Base-by-base conservation (phyloP, 108 stramenopile genomes). In the Heterococcus sp. region DNA sequence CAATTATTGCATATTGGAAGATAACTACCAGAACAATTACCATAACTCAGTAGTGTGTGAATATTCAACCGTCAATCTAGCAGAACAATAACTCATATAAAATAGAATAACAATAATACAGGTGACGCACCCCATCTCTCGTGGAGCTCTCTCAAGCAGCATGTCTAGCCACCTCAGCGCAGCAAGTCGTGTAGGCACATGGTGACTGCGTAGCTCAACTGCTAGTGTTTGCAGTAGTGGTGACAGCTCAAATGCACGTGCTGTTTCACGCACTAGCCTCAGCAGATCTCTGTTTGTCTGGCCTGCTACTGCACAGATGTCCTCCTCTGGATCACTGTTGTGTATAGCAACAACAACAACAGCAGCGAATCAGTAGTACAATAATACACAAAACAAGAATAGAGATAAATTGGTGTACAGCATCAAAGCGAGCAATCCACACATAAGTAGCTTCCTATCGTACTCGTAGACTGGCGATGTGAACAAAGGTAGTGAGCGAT, bases 181-280 rank as follows among this genome's bases (percentile, higher is more conserved):
- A 2, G 79, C 79, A 92, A 97, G 92, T 74, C 96, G 94, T 31
- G 96, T 96, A 1, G 94, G 93, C 35, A 97, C 95, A 84, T 95
- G 91, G 75, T 93, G 92, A 37, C 89, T 89, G 40, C 91, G 76
- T 32, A 97, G 76, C 86, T 96, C 94, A 63, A 87, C 89, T 27
- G 87, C 94, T 39, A 98, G 87, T 4, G 94, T 92, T 38, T 94
- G 89, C 38, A 98, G 86, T 71, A 98, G 69, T 3, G 94, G 92
- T 66, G 87, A 75, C 35, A 97, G 85, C 70, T 93, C 92, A 75
- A 97, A 81, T 37, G 38, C 96, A 32, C 87, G 80, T 30, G 89
- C 85, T 2, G 80, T 39, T 30, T 58, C 72, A 11, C 91, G 82
- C 3, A 98, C 95, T 31, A 98, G 77, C 28, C 87, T 82, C 14